These are phyloP conservation scores for Neofusicoccum sp. DNA, from an alignment of 2,329 filamentous ascomycete species.

Conservation along the genomic window DNA sequence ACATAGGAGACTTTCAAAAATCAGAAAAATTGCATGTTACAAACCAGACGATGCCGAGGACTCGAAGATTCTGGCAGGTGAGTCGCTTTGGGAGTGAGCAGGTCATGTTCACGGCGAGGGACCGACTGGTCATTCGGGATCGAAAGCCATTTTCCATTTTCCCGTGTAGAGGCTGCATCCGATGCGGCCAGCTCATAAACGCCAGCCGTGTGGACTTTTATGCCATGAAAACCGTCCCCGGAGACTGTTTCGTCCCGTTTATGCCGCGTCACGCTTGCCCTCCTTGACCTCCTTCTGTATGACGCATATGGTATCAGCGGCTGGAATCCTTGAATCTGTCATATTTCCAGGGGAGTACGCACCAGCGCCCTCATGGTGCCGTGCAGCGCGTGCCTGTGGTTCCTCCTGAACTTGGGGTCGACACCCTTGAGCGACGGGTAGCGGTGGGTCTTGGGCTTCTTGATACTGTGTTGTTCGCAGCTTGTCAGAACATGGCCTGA, in stretches of 20 bases:
- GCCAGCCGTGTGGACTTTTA: conserved; percentile 21
- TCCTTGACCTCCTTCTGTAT: conserved; percentile 94
- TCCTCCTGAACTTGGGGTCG: conserved; percentile 99
- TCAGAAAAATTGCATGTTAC: background rate
- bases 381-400: conserved; percentile 99
- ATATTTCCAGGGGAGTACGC: conserved; percentile 47
- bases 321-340: background rate
- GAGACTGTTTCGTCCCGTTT: conserved; percentile 41
- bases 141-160: conserved; percentile 22
- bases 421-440: conserved; percentile 98
- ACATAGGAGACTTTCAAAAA: background rate
- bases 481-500: conserved; percentile 1
- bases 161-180: conserved; percentile 17
- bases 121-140: conserved; percentile 6
- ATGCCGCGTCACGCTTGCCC: conserved; percentile 89
- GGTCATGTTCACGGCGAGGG: background rate
- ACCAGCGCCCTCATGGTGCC: conserved; percentile 98
- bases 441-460: conserved; percentile 99
- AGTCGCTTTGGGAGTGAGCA: too few relatives aligned
- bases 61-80: too few relatives aligned
- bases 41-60: background rate
- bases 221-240: conserved; percentile 20
- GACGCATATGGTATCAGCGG: conserved; percentile 4
- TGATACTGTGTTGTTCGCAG: conserved; percentile 70
- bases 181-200: conserved; percentile 18